Conservation (phyloP, 805 yeast species). For the Yarrowia sp. region DNA sequence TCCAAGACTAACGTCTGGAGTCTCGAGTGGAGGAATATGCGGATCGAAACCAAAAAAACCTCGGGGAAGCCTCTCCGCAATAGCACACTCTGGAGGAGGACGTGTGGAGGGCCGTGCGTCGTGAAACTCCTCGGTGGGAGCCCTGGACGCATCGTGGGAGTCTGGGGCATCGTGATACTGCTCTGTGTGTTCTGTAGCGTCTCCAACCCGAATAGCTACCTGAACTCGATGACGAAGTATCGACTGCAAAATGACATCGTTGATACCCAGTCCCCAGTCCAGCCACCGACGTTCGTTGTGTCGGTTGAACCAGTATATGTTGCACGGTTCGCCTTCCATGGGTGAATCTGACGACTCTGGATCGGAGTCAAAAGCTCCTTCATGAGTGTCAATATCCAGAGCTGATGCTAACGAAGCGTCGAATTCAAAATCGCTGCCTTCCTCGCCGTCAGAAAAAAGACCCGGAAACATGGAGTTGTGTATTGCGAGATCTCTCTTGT, state of each 20-base stretch:
- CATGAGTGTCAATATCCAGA: not conserved
- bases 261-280: not conserved
- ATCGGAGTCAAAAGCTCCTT: not conserved
- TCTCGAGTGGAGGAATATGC: not conserved
- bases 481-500: not conserved
- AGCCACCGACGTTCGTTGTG: not conserved
- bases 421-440: not conserved
- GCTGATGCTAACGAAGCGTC: not conserved
- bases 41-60: not conserved
- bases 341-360: not conserved
- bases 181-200: not conserved
- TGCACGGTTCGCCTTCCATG: not conserved
- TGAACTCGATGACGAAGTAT: not conserved
- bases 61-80: not conserved
- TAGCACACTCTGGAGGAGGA: not conserved
- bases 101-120: not conserved
- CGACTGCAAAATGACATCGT: not conserved
- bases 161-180: not conserved
- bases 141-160: not conserved
- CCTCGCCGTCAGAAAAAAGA: not conserved
- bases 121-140: not conserved
- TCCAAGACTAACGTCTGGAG: not conserved
- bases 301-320: not conserved
- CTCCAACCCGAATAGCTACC: not conserved
- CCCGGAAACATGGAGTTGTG: conserved; percentile 13